Evolutionary conservation across 1,284 basidiomycete species (phyloP).

Genomic region (Phellinidium pouzarii): DNA sequence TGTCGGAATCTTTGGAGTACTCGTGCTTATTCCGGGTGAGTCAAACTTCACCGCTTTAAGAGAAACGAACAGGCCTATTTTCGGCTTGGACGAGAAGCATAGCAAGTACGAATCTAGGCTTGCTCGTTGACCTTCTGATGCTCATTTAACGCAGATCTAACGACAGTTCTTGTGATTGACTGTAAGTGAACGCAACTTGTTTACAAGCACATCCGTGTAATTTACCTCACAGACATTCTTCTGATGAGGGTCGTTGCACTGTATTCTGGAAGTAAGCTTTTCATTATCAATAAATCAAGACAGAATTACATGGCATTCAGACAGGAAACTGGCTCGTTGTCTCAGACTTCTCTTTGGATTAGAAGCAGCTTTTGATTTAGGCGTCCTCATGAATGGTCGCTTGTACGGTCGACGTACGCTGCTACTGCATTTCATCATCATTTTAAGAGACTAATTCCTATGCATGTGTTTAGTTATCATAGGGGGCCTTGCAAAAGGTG

Average conservation of each 20-base stretch:
- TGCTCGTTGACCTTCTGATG: neutral
- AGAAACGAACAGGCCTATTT: neutral
- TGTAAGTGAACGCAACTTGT: neutral
- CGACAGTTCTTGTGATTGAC: slow-evolving; percentile 4
- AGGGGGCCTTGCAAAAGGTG: no score
- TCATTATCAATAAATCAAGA: neutral
- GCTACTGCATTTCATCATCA: neutral
- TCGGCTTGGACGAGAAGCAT: neutral
- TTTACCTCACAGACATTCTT: slow-evolving; percentile 1
- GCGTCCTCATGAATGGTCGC: slow-evolving; percentile 1
- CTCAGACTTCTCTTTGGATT: slow-evolving; percentile 1
- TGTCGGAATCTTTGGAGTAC: neutral
- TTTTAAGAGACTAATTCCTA: no score
- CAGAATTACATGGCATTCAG: neutral
- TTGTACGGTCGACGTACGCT: slow-evolving; percentile 1
- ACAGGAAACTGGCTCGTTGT: neutral
- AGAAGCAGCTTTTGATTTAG: slow-evolving; percentile 1
- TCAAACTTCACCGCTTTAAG: neutral
- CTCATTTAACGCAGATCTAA: neutral
- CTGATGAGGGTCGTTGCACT: slow-evolving; percentile 3
- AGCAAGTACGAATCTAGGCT: neutral
- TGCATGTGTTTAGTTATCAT: no score
- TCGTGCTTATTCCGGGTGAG: slow-evolving; percentile 1
- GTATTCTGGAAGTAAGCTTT: neutral
- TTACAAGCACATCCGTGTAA: neutral